Percentiles rank a stretch among this genome's conserved stretches.
Conservation (phyloP, 257 asterid species). For the Ligustrum vulgare region DNA sequence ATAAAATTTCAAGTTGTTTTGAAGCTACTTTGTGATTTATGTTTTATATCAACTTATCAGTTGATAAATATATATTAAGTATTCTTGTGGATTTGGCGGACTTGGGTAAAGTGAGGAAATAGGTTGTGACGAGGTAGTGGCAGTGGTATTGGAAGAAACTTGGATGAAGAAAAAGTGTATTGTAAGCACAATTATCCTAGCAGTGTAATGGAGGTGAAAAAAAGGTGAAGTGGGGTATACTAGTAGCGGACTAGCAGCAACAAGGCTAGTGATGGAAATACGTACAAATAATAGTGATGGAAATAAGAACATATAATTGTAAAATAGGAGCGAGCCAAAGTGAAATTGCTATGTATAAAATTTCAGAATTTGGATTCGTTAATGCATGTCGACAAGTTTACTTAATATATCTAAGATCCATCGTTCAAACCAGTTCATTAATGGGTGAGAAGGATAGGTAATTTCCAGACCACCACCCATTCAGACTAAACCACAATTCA, state of each 20-base stretch:
- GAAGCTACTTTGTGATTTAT: background rate
- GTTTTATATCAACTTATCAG: background rate
- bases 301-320: too few species aligned
- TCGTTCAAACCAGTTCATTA: background rate
- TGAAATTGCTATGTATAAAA: background rate
- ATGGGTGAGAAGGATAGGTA: background rate
- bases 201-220: too few species aligned
- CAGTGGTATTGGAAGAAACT: too few species aligned
- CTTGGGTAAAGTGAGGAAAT: background rate
- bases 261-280: background rate
- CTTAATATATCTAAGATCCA: background rate
- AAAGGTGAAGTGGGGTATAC: too few species aligned
- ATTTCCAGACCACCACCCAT: background rate
- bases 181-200: too few species aligned
- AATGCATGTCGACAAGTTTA: background rate
- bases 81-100: background rate
- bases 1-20: background rate
- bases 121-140: background rate
- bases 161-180: too few species aligned
- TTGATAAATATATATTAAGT: background rate
- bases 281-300: too few species aligned
- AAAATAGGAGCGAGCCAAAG: too few species aligned
- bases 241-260: background rate
- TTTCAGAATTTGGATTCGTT: background rate
- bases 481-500: background rate